Evolutionary conservation across 106 monocot species (phyloP).

Genomic region (Phalaenopsis aphrodite): DNA sequence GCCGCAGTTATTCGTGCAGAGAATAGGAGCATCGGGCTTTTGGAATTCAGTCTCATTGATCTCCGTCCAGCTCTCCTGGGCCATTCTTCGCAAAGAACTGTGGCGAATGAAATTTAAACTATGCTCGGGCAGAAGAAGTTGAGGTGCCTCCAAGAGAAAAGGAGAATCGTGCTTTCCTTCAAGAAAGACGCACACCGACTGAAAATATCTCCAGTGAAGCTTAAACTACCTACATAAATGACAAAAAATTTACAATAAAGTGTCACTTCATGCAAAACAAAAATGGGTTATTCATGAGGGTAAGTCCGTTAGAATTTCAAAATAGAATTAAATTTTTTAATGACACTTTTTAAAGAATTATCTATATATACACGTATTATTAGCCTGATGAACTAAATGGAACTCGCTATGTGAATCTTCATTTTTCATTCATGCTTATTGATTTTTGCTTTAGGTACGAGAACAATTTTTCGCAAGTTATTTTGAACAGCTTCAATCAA

Average conservation of each 20-base stretch:
- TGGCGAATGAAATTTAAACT: background rate
- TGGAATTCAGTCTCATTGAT: constrained; percentile 3
- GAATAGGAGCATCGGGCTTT: constrained; percentile 8
- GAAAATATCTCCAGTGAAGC: background rate
- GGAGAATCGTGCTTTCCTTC: background rate
- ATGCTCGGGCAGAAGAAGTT: background rate
- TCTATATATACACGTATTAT: too few species aligned
- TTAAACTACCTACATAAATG: background rate
- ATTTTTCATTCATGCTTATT: too few species aligned
- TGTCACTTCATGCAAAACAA: too few species aligned
- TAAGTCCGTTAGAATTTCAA: too few species aligned
- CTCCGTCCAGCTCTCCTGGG: constrained; percentile 8
- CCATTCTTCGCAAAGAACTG: background rate
- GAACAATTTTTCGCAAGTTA: too few species aligned
- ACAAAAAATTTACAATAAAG: background rate
- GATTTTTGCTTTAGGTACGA: too few species aligned
- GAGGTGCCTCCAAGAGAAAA: background rate
- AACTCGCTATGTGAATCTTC: too few species aligned
- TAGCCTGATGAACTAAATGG: too few species aligned
- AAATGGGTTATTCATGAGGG: too few species aligned
- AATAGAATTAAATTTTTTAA: too few species aligned
- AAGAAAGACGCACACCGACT: background rate
- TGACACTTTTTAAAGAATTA: too few species aligned
- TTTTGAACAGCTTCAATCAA: too few species aligned
- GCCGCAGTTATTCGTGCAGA: constrained; percentile 39